Base-by-base conservation (phyloP, 768 basidiomycete genomes). In the Pleurotus eryngii region DNA sequence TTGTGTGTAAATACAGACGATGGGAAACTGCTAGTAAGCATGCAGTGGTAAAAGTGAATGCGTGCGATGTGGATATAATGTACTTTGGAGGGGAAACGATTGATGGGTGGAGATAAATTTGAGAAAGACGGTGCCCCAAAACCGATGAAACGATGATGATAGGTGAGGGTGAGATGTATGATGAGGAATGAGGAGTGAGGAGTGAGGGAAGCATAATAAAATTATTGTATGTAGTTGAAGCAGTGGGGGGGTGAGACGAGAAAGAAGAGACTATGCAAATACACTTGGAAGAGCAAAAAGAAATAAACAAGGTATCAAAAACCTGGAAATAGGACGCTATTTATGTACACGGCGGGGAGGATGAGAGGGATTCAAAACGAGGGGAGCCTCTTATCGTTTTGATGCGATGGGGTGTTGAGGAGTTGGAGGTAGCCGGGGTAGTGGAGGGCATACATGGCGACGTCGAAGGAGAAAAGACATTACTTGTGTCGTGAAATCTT, bases 401-500 rank as follows among this genome's bases (percentile, higher is more conserved):
- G 30, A 35, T 35, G 30, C 30, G 30, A 35, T n/a, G 11, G 2
- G 46, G n/a, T 20, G 18, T n/a, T 15, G 46, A 26, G 17, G 22
- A 12, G 46, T 15, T 20, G 46, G 5, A 15, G n/a, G 27, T 20
- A 20, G 46, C 46, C 46, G 5, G 20, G 9, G 14, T 6, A 7
- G 17, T 48, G 14, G n/a, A 14, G 22, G 11, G 14, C 20, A 48
- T n/a, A 6, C 46, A 8, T 5, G 20, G 22, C 27, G 49, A 37
- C 27, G 22, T 37, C 5, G 26, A 49, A 15, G 20, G 18, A 8
- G 4, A 27, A 27, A 5, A 12, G 30, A 37, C 15, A 17, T 42
- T 8, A 40, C 63, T 73, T 74, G 64, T 79, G 78, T 59, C 77
- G 63, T 57, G 73, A 75, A 57, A 81, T 69, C 67, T 81, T 81